Evolutionary conservation across 805 yeast genomes (phyloP).

Genomic region (Candida xiaguanensis): DNA sequence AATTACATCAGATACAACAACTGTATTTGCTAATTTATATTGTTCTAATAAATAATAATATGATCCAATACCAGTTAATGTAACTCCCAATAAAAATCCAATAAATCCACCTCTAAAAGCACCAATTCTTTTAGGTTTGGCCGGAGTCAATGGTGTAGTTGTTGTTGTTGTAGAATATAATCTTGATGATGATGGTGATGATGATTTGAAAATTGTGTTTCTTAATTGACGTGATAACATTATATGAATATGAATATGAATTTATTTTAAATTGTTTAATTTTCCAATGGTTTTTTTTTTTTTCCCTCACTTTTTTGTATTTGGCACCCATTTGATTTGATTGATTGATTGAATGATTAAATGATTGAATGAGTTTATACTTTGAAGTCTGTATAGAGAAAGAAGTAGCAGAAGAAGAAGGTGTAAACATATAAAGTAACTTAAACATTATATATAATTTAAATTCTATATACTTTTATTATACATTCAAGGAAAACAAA

Average conservation of each 20-base stretch:
- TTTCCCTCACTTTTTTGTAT: slow-evolving; percentile 3
- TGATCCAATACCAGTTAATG: slow-evolving; percentile 69
- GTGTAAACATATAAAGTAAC: no score
- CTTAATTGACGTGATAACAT: slow-evolving; percentile 16
- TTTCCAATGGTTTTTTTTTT: neutral
- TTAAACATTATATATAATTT: no score
- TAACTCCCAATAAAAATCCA: slow-evolving; percentile 77
- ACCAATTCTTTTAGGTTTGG: slow-evolving; percentile 33
- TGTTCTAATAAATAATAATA: slow-evolving; percentile 78
- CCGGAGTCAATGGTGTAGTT: slow-evolving; percentile 15
- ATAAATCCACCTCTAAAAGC: slow-evolving; percentile 51
- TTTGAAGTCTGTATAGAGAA: neutral
- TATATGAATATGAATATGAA: no score
- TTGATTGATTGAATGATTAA: no score
- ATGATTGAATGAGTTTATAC: no score
- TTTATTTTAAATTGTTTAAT: neutral
- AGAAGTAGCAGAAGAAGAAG: no score
- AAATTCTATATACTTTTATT: no score
- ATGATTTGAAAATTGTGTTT: slow-evolving; percentile 7
- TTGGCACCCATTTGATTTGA: slow-evolving; percentile 4
- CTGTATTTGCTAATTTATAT: slow-evolving; percentile 68
- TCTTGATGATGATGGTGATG: neutral
- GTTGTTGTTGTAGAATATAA: slow-evolving; percentile 22
- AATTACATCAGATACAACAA: slow-evolving; percentile 71
- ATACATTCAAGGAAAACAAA: no score